Percentiles rank a stretch among this genome's conserved stretches.
phyloP scores from a whole-genome alignment of 352 stramenopile species.

The Pythium phragmitis region DNA sequence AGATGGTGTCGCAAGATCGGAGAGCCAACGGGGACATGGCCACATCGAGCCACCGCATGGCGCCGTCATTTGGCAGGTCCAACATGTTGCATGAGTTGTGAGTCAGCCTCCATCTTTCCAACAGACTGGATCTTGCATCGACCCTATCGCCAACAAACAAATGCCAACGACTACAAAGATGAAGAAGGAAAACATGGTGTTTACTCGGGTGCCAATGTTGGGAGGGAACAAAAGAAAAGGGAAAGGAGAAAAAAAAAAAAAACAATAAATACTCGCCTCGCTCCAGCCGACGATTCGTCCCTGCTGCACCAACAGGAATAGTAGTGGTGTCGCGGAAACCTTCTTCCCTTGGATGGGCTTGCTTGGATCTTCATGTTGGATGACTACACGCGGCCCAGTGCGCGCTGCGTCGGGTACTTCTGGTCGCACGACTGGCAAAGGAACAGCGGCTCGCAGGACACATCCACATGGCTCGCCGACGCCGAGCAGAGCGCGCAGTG shows the following conservation, averaged over 20 bases:
- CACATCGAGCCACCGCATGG: background rate
- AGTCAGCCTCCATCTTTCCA: background rate
- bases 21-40: background rate
- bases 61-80: background rate
- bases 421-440: conserved; percentile 68
- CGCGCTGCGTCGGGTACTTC: conserved; percentile 80
- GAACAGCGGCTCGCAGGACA: conserved; percentile 53
- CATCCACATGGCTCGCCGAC: conserved; percentile 28
- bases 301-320: background rate
- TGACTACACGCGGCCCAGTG: conserved; percentile 48
- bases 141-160: background rate
- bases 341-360: conserved; percentile 1
- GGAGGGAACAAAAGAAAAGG: background rate
- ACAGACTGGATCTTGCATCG: too few relatives aligned
- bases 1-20: conserved; percentile 9
- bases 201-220: background rate
- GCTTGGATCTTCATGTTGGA: background rate
- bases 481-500: conserved; percentile 67
- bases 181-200: background rate
- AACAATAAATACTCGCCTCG: conserved; percentile 16
- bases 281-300: background rate
- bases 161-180: background rate
- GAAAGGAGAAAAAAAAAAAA: conserved; percentile 2
- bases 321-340: background rate
- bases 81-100: background rate